These are phyloP conservation scores for Mollisiaceae sp. DNA, from an alignment of 2,329 filamentous ascomycete species.

Conservation along the genomic window DNA sequence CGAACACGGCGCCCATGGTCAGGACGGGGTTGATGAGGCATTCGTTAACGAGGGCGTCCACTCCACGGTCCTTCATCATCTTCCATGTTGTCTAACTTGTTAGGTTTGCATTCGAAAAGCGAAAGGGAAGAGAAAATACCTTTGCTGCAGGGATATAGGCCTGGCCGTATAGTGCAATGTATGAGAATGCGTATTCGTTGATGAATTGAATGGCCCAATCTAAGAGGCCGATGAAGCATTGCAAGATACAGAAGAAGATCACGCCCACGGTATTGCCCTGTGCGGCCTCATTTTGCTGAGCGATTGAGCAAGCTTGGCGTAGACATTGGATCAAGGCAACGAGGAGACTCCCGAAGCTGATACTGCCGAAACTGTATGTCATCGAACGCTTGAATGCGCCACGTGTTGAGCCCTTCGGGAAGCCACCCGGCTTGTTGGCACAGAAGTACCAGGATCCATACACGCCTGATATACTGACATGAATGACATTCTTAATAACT, in stretches of 20 bases:
- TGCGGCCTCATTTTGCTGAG: conserved; percentile 65
- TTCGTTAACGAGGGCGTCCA: conserved; percentile 83
- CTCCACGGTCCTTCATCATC: conserved; percentile 90
- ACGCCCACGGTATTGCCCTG: conserved; percentile 71
- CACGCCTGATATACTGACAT: conserved; percentile 84
- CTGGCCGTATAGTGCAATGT: conserved; percentile 93
- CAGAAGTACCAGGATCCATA: conserved; percentile 96
- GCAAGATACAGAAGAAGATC: conserved; percentile 75
- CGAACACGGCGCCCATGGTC: conserved; percentile 80
- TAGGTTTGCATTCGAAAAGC: conserved; percentile 7
- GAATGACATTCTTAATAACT: conserved; percentile 91
- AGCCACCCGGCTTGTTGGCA: conserved; percentile 61
- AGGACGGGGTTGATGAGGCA: conserved; percentile 55
- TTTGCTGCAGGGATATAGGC: conserved; percentile 85
- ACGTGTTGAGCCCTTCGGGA: conserved; percentile 79
- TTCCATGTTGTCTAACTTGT: conserved; percentile 44
- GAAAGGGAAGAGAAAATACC: conserved; percentile 50
- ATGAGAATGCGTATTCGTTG: conserved; percentile 91
- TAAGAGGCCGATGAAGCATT: conserved; percentile 76
- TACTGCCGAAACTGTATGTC: conserved; percentile 92
- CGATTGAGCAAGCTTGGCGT: conserved; percentile 81
- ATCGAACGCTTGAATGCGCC: conserved; percentile 82
- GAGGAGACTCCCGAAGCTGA: conserved; percentile 82
- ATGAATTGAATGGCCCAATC: conserved; percentile 89
- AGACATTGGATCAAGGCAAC: conserved; percentile 88